Percentiles rank a stretch among this genome's conserved stretches.
Evolutionary conservation across 2,329 filamentous ascomycete species (phyloP).

Genomic region (Ceratocystis ficicola): DNA sequence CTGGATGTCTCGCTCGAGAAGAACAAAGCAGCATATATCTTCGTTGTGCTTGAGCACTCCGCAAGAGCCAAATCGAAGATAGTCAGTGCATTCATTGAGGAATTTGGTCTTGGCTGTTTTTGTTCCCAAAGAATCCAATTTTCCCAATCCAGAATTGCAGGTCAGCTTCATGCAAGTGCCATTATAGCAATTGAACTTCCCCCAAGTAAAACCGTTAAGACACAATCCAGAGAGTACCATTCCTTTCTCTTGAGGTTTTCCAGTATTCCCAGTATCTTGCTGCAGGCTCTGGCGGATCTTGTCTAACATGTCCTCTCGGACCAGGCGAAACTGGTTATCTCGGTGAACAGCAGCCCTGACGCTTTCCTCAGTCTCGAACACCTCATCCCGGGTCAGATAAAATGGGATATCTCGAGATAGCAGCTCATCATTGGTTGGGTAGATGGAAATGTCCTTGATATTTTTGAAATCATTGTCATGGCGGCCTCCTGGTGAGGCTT

Average conservation of each 20-base stretch:
- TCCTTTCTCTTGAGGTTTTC: slow-evolving; percentile 30
- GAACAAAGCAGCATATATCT: slow-evolving; percentile 48
- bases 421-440: slow-evolving; percentile 56
- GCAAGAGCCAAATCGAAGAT: slow-evolving; percentile 49
- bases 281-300: slow-evolving; percentile 50
- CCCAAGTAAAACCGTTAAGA: slow-evolving; percentile 32
- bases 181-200: slow-evolving; percentile 22
- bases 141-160: slow-evolving; percentile 37
- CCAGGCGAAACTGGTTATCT: slow-evolving; percentile 59
- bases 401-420: slow-evolving; percentile 41
- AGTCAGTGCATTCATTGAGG: slow-evolving; percentile 36
- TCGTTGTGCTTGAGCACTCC: slow-evolving; percentile 45
- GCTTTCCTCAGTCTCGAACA: slow-evolving; percentile 31
- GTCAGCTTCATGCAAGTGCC: slow-evolving; percentile 22
- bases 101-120: slow-evolving; percentile 33
- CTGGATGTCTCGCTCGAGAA: slow-evolving; percentile 40
- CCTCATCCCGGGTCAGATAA: slow-evolving; percentile 40
- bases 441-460: slow-evolving; percentile 48
- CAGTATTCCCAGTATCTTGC: slow-evolving; percentile 27
- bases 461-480: slow-evolving; percentile 61
- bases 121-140: slow-evolving; percentile 29
- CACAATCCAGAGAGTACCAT: slow-evolving; percentile 33
- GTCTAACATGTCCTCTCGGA: slow-evolving; percentile 58
- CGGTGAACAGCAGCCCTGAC: slow-evolving; percentile 40
- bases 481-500: slow-evolving; percentile 44